Evolutionary conservation across 768 basidiomycete species (phyloP).

Genomic region (Xerocomellus chrysenteron): DNA sequence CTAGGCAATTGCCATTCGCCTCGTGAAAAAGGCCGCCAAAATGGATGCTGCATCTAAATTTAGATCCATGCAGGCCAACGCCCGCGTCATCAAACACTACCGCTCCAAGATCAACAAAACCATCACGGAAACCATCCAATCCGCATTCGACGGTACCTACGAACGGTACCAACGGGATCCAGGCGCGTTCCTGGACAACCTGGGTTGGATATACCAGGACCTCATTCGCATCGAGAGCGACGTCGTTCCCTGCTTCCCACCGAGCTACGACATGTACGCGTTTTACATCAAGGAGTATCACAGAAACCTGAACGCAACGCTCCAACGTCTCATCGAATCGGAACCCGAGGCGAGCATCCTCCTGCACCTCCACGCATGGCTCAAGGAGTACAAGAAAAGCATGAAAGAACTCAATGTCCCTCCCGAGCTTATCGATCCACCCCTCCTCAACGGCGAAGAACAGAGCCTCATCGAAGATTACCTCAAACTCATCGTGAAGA

Average conservation of each 20-base stretch:
- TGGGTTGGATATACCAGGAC: slow-evolving; percentile 94
- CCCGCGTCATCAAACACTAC: slow-evolving; percentile 93
- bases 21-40: slow-evolving; percentile 92
- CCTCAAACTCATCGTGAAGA: slow-evolving; percentile 86
- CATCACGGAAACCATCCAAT: slow-evolving; percentile 74
- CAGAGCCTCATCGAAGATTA: slow-evolving; percentile 94
- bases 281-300: slow-evolving; percentile 89
- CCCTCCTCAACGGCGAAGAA: slow-evolving; percentile 93
- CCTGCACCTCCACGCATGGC: slow-evolving; percentile 85
- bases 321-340: slow-evolving; percentile 66
- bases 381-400: slow-evolving; percentile 91
- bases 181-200: slow-evolving; percentile 67
- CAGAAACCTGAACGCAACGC: slow-evolving; percentile 70
- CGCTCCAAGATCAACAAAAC: slow-evolving; percentile 83
- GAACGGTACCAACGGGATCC: slow-evolving; percentile 62
- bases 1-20: slow-evolving; percentile 88
- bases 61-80: slow-evolving; percentile 90
- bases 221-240: slow-evolving; percentile 89
- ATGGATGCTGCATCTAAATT: slow-evolving; percentile 92
- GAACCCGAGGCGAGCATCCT: slow-evolving; percentile 88
- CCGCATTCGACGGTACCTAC: slow-evolving; percentile 68
- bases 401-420: slow-evolving; percentile 94
- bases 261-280: slow-evolving; percentile 86
- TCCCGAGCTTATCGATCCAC: slow-evolving; percentile 78
- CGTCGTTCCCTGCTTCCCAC: slow-evolving; percentile 87